Conservation (phyloP, 768 basidiomycete species). For the Sutorius australiensis region DNA sequence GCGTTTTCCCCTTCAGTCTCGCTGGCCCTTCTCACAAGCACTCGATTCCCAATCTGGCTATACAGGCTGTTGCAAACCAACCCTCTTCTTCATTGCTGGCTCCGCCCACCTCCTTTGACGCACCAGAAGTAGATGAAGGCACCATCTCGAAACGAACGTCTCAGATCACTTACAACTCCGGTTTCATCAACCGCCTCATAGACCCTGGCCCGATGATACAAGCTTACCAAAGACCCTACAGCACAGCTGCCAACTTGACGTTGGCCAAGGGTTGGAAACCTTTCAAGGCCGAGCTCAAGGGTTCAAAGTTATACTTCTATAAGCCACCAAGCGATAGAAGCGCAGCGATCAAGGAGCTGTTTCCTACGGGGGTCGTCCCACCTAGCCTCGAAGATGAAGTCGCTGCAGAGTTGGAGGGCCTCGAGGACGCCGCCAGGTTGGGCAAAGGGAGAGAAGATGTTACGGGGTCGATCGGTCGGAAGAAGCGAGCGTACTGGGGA, state of each 20-base stretch:
- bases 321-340: conserved; percentile 73
- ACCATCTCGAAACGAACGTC: conserved; percentile 57
- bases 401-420: conserved; percentile 22
- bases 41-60: conserved; percentile 15
- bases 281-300: conserved; percentile 79
- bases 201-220: conserved; percentile 45
- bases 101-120: conserved; percentile 49
- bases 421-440: conserved; percentile 25
- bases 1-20: conserved; percentile 31
- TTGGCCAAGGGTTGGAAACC: conserved; percentile 80
- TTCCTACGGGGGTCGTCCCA: conserved; percentile 62
- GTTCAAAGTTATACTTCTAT: conserved; percentile 82
- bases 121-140: conserved; percentile 32
- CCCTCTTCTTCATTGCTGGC: conserved; percentile 47
- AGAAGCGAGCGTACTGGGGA: conserved; percentile 77
- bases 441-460: conserved; percentile 36
- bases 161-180: conserved; percentile 71
- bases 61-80: conserved; percentile 19
- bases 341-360: conserved; percentile 66
- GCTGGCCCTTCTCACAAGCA: conserved; percentile 28
- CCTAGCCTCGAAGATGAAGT: conserved; percentile 49
- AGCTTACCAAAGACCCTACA: conserved; percentile 28
- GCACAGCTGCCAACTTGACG: conserved; percentile 33
- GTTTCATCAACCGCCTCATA: conserved; percentile 69
- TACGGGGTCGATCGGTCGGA: conserved; percentile 33